Base-by-base conservation (phyloP, 2,329 filamentous ascomycete species). In the Trichoderma pleuroti region DNA sequence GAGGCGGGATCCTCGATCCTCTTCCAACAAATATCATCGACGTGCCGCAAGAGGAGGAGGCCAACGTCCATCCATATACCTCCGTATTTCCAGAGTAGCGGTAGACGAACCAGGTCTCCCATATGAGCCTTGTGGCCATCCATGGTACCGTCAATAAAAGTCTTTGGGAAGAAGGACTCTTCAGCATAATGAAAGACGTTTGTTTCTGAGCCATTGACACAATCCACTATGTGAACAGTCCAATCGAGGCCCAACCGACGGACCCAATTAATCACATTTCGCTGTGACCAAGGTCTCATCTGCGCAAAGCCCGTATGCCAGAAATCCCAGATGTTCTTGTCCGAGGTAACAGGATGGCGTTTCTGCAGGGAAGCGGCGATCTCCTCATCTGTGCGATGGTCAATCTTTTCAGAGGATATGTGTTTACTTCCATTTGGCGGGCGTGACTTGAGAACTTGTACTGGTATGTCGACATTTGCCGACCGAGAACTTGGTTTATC, bases 21-120 rank as follows among this genome's bases (percentile, higher is more conserved):
- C 9, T 80, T 75, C 83, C 83, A 84, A 76, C 82, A 84, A 1
- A 84, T 79, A 2, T 77, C 76, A 14, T 85, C 82, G 0, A 85
- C 72, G 39, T 80, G 75, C 0, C 80, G 78, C 60, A 84, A 79
- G 0, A 85, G 74, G 21, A 83, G 80, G 5, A 80, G 81, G 1
- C 82, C 81, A 0, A 80, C 81, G 14, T 85, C 83, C 65, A 84
- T 79, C 78, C 80, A 85, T 2, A 82, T 77, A 0, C 83, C 83
- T 0, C 83, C 84, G 36, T 84, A 78, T 8, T 80, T 74, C 66
- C 78, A 81, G 3, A 85, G 70, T 3, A 82, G 74, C 0, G 82
- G 78, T 0, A 84, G 77, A 0, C 85, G 81, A 6, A 86, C 76
- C 1, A 86, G 77, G 66, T 87, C 86, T 3, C 83, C 82, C 1